These are phyloP conservation scores for Polytrichum formosum DNA, from an alignment of 225 moss, liverwort and hornwort species.

Conservation along the genomic window DNA sequence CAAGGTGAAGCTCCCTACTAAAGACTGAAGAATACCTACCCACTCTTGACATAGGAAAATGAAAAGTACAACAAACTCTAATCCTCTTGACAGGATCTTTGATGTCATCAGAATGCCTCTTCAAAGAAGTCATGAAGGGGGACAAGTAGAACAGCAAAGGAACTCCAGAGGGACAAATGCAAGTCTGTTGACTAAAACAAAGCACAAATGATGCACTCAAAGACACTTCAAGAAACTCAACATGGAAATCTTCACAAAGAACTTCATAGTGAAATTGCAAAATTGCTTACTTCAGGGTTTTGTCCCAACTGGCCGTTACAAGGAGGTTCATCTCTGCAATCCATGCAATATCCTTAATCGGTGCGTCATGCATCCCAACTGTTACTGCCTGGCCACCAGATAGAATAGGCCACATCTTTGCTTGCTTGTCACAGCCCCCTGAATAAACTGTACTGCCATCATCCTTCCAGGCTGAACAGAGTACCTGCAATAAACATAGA, in stretches of 20 bases:
- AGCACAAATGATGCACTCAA: not conserved
- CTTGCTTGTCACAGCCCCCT: slow-evolving; percentile 98
- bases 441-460: slow-evolving; percentile 94
- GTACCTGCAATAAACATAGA: slow-evolving; percentile 47
- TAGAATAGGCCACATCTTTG: slow-evolving; percentile 98
- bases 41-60: too few species aligned
- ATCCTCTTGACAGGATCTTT: too few species aligned
- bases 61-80: too few species aligned
- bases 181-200: too few species aligned
- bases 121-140: too few species aligned
- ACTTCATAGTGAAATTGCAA: too few species aligned
- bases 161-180: too few species aligned
- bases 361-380: slow-evolving; percentile 95
- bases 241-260: not conserved
- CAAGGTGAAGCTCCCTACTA: not conserved
- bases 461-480: slow-evolving; percentile 98
- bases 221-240: not conserved
- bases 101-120: too few species aligned
- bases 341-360: slow-evolving; percentile 89
- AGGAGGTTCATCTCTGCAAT: slow-evolving; percentile 95
- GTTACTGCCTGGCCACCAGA: slow-evolving; percentile 88
- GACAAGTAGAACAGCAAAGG: too few species aligned
- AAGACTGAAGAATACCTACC: not conserved
- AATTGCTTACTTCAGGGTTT: slow-evolving; percentile 79
- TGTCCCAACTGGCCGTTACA: slow-evolving; percentile 99